phyloP scores from a whole-genome alignment of 257 asterid genomes.

The Rehmannia glutinosa region DNA sequence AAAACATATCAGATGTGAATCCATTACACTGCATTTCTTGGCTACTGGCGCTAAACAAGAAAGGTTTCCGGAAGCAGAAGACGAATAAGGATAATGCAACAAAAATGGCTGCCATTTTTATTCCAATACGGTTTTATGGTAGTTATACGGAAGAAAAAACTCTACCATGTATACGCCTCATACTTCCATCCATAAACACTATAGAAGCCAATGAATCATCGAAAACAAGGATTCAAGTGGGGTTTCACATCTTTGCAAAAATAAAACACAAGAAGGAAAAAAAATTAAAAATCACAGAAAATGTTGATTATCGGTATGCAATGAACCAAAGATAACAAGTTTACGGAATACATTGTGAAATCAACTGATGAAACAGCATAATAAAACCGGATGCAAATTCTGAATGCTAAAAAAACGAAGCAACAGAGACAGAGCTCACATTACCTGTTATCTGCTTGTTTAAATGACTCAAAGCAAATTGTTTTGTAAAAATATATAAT shows the following conservation, averaged over 20 bases:
- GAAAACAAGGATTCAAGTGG: neutral
- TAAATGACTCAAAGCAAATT: neutral
- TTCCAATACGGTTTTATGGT: no score
- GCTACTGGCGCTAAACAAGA: no score
- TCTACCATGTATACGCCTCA: neutral
- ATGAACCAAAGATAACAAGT: neutral
- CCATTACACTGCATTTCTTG: no score
- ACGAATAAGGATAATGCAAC: no score
- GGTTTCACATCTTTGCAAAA: neutral
- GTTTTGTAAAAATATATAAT: neutral
- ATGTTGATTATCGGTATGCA: neutral
- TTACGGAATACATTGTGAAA: neutral
- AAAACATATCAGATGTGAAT: neutral
- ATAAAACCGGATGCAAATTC: neutral
- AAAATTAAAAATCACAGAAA: neutral
- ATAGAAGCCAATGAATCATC: neutral
- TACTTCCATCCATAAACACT: neutral
- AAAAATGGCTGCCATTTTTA: neutral
- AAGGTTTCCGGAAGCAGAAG: no score
- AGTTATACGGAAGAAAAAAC: neutral
- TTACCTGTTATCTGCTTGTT: conserved; percentile 17
- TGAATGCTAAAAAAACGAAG: neutral
- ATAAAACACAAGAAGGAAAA: neutral
- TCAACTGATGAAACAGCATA: neutral
- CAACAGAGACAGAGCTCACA: neutral